Evolutionary conservation across 208 protist genomes (phyloP).

Genomic region (Leishmania braziliensis): DNA sequence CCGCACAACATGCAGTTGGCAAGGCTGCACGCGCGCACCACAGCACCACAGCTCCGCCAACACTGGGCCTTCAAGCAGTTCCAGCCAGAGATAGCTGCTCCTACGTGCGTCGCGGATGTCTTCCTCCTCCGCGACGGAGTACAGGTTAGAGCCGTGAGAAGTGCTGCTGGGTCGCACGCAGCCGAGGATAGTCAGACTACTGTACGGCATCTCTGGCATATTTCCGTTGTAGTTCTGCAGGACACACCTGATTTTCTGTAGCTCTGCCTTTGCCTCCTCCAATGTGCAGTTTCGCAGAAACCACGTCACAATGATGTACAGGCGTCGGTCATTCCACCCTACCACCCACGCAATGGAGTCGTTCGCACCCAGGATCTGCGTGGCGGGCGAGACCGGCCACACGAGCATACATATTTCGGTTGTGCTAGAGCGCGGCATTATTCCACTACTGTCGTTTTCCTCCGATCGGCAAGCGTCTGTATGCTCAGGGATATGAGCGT

Average conservation of each 20-base stretch:
- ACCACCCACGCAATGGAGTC: constrained; percentile 64
- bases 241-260: constrained; percentile 38
- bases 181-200: constrained; percentile 59
- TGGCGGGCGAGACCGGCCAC: constrained; percentile 52
- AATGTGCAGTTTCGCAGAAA: constrained; percentile 49
- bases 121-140: constrained; percentile 16
- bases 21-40: constrained; percentile 78
- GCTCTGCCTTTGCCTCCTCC: constrained; percentile 35
- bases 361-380: constrained; percentile 17
- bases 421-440: constrained; percentile 30
- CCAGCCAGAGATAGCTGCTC: constrained; percentile 78
- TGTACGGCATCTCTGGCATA: constrained; percentile 32
- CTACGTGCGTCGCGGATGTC: constrained; percentile 40
- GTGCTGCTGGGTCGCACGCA: constrained; percentile 41
- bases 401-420: constrained; percentile 78
- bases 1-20: constrained; percentile 81
- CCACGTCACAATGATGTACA: constrained; percentile 69
- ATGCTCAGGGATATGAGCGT: background rate
- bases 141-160: background rate
- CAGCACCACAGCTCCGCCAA: constrained; percentile 85
- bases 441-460: background rate
- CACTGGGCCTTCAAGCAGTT: constrained; percentile 65
- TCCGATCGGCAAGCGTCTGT: background rate
- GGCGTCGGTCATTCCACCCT: constrained; percentile 80
- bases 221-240: constrained; percentile 26